Conservation (phyloP, 352 stramenopile genomes). For the Pythium chondricola region DNA sequence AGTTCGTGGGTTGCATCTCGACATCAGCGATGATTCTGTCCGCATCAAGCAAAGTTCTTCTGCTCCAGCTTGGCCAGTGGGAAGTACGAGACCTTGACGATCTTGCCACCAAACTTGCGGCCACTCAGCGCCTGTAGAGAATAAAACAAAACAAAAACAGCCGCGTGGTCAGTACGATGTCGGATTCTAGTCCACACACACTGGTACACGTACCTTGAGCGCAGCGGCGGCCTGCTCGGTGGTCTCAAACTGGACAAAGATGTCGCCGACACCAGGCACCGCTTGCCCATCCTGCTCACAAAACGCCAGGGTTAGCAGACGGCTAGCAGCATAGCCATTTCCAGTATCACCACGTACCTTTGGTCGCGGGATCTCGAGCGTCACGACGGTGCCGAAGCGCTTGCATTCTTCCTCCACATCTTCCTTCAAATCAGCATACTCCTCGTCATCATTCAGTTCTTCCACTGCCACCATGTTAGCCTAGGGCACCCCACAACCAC, state of each 20-base stretch:
- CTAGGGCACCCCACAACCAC: slow-evolving; percentile 29
- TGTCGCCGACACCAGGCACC: slow-evolving; percentile 61
- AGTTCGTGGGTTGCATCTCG: too few relatives aligned
- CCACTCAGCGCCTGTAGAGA: slow-evolving; percentile 59
- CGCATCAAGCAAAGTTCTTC: slow-evolving; percentile 49
- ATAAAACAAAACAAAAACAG: neutral
- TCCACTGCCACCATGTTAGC: slow-evolving; percentile 82
- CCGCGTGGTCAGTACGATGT: too few relatives aligned
- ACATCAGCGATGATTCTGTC: too few relatives aligned
- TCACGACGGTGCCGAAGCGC: slow-evolving; percentile 65
- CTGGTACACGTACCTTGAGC: slow-evolving; percentile 46
- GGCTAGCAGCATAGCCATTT: too few relatives aligned
- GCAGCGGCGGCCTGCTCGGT: slow-evolving; percentile 48
- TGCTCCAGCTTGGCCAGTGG: slow-evolving; percentile 65
- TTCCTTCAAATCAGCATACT: slow-evolving; percentile 84
- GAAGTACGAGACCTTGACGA: slow-evolving; percentile 80
- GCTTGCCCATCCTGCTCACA: slow-evolving; percentile 57
- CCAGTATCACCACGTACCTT: too few relatives aligned
- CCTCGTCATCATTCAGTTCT: slow-evolving; percentile 80
- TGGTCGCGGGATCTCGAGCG: slow-evolving; percentile 73
- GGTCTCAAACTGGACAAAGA: slow-evolving; percentile 75
- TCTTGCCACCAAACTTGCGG: slow-evolving; percentile 83
- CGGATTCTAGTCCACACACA: too few relatives aligned
- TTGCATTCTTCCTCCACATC: slow-evolving; percentile 89
- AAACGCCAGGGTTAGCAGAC: too few relatives aligned